Evolutionary conservation across 257 asterid species (phyloP), one percentile per base, ranked within the genome.

Genomic region (Solanum neorickii): DNA sequence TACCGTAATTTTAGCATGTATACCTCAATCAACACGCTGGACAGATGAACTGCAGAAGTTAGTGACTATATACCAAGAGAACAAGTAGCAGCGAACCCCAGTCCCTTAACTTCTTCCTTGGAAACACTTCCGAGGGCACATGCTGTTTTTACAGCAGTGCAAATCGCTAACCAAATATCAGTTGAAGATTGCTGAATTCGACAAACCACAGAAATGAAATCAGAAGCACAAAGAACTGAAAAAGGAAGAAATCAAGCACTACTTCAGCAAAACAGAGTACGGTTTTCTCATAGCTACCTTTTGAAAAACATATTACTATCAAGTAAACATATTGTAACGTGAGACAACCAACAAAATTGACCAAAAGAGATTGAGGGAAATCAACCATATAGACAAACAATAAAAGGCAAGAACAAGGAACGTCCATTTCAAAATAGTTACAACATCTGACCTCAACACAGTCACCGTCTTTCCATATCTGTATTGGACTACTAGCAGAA

Each of bases 11-110:
- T 47, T 18, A 44, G 65, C 18, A 15, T 47, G 12, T 27, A 78
- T 78, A 46, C 60, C 60, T 68, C 41, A 86, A 68, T 47, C 47
- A 31, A 42, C 46, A 41, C 52, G 5, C 78, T 31, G 25, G 49
- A 74, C 35, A 13, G 29, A 52, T 90, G 75, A 84, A 35, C 83
- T 29, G 33, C 31, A 74, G 46, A 59, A 62, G 82, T 86, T 76
- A 69, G n/a, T 86, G 83, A 82, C 42, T 56, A 89, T 93, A 20
- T 89, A 95, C 99, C 99, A 82, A 97, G 97, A 87, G 99, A 97
- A 89, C 99, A 97, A 86, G 99, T 97, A 49, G 98, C 99, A 60
- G 99, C 96, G 90, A 97, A 97, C 69, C 99, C 99, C 95, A 97
- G 90, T 89, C 99, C 92, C 49, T 94, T 91, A 84, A 97, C 97